These are phyloP conservation scores for Gracilariopsis chorda DNA, from an alignment of 23 red algal genomes.

Conservation along the genomic window DNA sequence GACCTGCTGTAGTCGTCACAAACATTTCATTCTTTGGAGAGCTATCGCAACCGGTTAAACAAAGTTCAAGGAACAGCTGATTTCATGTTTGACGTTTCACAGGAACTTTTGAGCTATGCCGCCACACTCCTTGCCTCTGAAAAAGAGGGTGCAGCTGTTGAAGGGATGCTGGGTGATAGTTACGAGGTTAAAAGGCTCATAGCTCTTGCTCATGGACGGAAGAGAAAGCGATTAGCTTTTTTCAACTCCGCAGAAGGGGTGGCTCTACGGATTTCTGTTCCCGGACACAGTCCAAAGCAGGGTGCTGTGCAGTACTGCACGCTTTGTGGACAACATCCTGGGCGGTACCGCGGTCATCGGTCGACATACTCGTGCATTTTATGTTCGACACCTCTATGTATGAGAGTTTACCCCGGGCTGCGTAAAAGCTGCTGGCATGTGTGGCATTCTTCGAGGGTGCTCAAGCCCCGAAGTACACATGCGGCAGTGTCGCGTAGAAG, in stretches of 20 bases:
- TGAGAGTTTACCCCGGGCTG: not conserved
- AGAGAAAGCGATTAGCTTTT: constrained; percentile 18
- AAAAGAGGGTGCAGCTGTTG: not conserved
- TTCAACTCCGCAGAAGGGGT: constrained; percentile 13
- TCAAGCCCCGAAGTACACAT: too few species aligned
- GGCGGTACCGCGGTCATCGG: not conserved
- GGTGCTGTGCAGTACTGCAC: not conserved
- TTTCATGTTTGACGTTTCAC: constrained; percentile 16
- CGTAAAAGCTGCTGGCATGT: constrained; percentile 8
- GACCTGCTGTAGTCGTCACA: not conserved
- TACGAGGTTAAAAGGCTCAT: not conserved
- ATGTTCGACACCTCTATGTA: not conserved
- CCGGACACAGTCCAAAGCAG: constrained; percentile 18
- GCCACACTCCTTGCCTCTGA: not conserved
- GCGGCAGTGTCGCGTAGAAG: too few species aligned
- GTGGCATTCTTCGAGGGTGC: too few species aligned
- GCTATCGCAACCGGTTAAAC: not conserved
- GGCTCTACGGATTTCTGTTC: constrained; percentile 6
- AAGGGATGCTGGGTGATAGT: not conserved
- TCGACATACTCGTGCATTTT: not conserved
- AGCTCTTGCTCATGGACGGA: not conserved
- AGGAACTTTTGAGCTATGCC: not conserved
- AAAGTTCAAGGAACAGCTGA: not conserved
- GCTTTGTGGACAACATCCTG: constrained; percentile 5
- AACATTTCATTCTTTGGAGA: not conserved